Evolutionary conservation across 306 rosid genomes (phyloP), one percentile per base, ranked within the genome.

Genomic region (Mimosa bimucronata): DNA sequence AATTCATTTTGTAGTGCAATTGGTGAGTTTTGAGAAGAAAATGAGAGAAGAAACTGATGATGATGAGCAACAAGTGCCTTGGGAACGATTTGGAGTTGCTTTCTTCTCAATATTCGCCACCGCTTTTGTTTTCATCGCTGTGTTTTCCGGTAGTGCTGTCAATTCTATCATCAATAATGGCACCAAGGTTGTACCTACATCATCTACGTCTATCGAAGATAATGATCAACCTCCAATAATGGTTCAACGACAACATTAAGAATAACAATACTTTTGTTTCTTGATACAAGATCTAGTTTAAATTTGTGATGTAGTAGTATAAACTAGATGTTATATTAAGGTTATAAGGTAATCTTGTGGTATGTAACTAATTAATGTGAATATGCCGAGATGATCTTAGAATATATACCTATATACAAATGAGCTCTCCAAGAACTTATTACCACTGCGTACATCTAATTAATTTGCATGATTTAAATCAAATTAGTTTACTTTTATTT

Each of bases 151-250:
- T 6, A 73, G 80, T 70, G 44, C 73, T 23, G 62, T 82, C 52
- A 5, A 73, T 74, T 74, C 52, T 44, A 77, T 70, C 21, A 26
- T 62, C 34, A 58, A 79, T 7, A 52, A 62, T 57, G 30, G 61
- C 82, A 6, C 42, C 66, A 85, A 89, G 82, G 74, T 89, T 85
- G 87, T 75, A 50, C 88, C 89, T 31, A 3, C 26, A 18, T 44
- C 71, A 15, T 18, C 46, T 7, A 0, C 60, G 7, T 37, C 38
- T 28, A 9, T 53, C 12, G 67, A 61, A 61, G 21, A 4, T 23
- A 1, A 57, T 6, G 9, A 53, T 1, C 38, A 28, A 28, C 67
- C 38, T 61, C 67, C n/a, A 13, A 61, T 50, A 7, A 10, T 12
- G 25, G 13, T 7, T 31, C 42, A 64, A 30, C 5, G 3, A 29